Percentiles rank a stretch among this genome's conserved stretches.
phyloP scores from a whole-genome alignment of 768 basidiomycete species.

The Tylopilus subfusipes region DNA sequence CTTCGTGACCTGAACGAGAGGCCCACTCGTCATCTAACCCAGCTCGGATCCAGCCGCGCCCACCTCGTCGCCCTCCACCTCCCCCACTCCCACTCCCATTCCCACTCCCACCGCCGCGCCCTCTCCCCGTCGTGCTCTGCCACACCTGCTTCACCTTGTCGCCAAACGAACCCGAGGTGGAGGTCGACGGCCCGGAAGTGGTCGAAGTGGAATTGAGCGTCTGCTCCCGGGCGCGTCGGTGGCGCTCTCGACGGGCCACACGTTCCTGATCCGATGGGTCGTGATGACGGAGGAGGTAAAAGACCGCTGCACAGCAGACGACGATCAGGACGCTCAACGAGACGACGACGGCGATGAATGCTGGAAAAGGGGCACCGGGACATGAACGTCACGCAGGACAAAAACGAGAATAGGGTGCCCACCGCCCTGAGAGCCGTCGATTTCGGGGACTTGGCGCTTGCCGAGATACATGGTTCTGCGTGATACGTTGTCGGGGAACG shows the following conservation, averaged over 20 bases:
- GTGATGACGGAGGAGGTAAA: conserved; percentile 53
- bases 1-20: conserved; percentile 24
- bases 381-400: background rate
- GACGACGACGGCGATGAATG: conserved; percentile 61
- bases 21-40: conserved; percentile 50
- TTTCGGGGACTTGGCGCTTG: conserved; percentile 41
- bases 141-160: conserved; percentile 27
- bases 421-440: conserved; percentile 51
- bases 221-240: conserved; percentile 28
- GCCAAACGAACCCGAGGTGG: conserved; percentile 21
- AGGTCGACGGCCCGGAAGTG: conserved; percentile 1
- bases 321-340: conserved; percentile 52
- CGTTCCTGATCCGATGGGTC: conserved; percentile 41
- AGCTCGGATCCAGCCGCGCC: conserved; percentile 51
- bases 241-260: conserved; percentile 31
- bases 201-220: conserved; percentile 12
- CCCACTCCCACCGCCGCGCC: no score
- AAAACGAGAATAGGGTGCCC: conserved; percentile 8
- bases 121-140: conserved; percentile 14
- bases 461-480: background rate
- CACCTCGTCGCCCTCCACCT: conserved; percentile 22
- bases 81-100: no score
- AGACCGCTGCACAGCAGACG: conserved; percentile 48
- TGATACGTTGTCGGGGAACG: background rate
- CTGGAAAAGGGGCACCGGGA: conserved; percentile 21